phyloP scores from a whole-genome alignment of 345 rosid genomes.

The Gossypium australe region DNA sequence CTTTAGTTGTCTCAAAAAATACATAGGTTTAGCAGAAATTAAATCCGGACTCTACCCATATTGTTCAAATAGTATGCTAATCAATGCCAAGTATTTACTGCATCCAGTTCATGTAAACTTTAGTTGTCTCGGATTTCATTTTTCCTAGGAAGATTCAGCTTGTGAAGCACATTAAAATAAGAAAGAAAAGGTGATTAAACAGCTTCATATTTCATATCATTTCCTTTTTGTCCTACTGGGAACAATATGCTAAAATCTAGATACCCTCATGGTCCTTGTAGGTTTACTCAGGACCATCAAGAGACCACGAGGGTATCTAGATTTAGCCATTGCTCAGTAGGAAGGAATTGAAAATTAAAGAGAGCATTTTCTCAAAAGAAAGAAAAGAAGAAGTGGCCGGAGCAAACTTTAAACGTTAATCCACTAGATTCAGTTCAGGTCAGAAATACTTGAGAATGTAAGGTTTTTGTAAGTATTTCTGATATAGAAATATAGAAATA shows the following conservation, averaged over 20 bases:
- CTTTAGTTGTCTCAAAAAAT: not conserved
- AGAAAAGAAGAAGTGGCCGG: not conserved
- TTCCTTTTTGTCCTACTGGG: not conserved
- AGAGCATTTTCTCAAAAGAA: not conserved
- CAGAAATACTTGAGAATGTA: not conserved
- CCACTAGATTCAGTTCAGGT: not conserved
- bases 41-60: no score
- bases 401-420: not conserved
- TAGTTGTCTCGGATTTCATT: no score
- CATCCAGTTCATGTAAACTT: no score
- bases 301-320: not conserved
- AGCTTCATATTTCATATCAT: not conserved
- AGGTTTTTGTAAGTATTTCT: no score
- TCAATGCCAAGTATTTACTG: no score
- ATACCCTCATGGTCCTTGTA: not conserved
- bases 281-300: not conserved
- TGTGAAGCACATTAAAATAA: not conserved
- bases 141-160: slow-evolving; percentile 2
- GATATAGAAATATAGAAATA: no score
- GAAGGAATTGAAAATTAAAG: not conserved
- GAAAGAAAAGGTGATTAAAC: not conserved
- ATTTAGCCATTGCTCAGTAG: no score
- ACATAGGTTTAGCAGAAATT: no score
- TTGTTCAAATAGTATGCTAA: no score
- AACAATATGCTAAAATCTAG: not conserved